Conservation (phyloP, 306 rosid species). For the Myrica gale region DNA sequence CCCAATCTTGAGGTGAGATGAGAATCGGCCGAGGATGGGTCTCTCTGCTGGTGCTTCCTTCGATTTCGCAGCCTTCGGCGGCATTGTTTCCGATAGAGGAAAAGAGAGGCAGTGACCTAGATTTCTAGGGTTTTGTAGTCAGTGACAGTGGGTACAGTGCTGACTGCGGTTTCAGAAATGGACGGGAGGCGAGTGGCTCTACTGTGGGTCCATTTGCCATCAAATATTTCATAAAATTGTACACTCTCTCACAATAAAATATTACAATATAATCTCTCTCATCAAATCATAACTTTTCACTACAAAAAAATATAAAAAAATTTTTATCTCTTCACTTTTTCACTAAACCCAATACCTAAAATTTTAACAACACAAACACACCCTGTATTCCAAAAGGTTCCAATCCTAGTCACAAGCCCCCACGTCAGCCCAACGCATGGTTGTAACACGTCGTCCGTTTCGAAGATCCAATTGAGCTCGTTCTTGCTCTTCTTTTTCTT, state of each 20-base stretch:
- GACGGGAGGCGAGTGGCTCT: neutral
- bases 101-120: neutral
- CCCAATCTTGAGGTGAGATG: constrained; percentile 62
- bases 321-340: no score
- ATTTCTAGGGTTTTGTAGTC: constrained; percentile 17
- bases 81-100: constrained; percentile 29
- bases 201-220: no score
- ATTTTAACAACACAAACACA: no score
- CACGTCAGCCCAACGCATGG: neutral
- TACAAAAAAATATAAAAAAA: no score
- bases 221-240: no score
- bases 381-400: neutral
- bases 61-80: constrained; percentile 52
- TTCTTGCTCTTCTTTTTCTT: neutral
- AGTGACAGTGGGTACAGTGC: neutral
- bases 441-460: neutral
- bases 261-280: no score
- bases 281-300: no score
- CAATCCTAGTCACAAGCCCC: neutral
- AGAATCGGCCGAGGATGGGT: constrained; percentile 56
- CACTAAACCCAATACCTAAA: no score
- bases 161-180: neutral
- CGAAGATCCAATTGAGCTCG: neutral
- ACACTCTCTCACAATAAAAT: no score
- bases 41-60: constrained; percentile 58